phyloP scores from a whole-genome alignment of 2,329 filamentous ascomycete genomes.

The Pseudogymnoascus sp. region DNA sequence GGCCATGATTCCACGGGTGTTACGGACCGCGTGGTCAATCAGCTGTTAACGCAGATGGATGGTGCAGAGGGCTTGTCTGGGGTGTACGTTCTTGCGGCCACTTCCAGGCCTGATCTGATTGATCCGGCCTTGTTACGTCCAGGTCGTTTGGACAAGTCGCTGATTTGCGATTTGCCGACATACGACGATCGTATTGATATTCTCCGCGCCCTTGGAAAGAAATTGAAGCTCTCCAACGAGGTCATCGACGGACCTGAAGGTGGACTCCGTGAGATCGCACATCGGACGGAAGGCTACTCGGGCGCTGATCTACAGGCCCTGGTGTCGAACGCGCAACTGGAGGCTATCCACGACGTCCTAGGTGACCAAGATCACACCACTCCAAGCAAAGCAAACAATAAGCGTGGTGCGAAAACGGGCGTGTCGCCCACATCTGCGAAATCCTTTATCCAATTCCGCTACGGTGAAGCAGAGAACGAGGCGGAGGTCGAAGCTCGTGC shows the following conservation, averaged over 20 bases:
- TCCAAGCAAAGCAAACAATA: slow-evolving; percentile 28
- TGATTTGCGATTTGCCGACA: slow-evolving; percentile 84
- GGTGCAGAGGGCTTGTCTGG: slow-evolving; percentile 91
- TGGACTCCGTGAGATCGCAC: slow-evolving; percentile 66
- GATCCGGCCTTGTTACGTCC: slow-evolving; percentile 89
- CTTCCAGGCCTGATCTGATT: slow-evolving; percentile 86
- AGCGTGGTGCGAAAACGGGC: slow-evolving; percentile 15
- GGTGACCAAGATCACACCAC: slow-evolving; percentile 48
- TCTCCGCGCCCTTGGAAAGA: slow-evolving; percentile 72
- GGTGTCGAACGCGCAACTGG: slow-evolving; percentile 91
- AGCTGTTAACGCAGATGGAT: slow-evolving; percentile 97
- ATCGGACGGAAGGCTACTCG: slow-evolving; percentile 79
- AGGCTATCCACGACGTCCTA: slow-evolving; percentile 91
- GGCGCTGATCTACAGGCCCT: slow-evolving; percentile 93
- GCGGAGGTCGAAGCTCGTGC: slow-evolving; percentile 34
- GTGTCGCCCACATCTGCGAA: slow-evolving; percentile 28
- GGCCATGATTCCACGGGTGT: slow-evolving; percentile 96
- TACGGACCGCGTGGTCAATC: slow-evolving; percentile 97
- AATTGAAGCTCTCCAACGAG: slow-evolving; percentile 66
- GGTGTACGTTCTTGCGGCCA: slow-evolving; percentile 94
- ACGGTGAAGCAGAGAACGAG: slow-evolving; percentile 55
- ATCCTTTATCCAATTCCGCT: slow-evolving; percentile 78
- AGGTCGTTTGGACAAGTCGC: slow-evolving; percentile 84
- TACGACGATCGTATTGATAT: slow-evolving; percentile 82
- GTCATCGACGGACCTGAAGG: slow-evolving; percentile 48